Conservation (phyloP, 2,329 filamentous ascomycete genomes). For the Talaromyces pinophilus region DNA sequence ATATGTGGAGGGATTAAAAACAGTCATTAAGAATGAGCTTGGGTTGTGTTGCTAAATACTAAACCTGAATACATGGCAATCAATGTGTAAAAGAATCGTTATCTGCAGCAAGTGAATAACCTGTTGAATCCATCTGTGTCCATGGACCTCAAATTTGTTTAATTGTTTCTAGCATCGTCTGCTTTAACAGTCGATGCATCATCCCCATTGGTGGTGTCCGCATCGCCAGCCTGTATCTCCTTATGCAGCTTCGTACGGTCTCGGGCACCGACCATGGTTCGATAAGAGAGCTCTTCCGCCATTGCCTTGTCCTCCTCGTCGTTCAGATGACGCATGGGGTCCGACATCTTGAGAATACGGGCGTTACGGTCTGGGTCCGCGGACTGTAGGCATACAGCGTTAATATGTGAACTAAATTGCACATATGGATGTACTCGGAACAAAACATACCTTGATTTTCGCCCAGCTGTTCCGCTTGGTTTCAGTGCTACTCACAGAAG, state of each 20-base stretch:
- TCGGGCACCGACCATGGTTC: neutral
- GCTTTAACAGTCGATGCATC: neutral
- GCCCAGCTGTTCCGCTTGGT: slow-evolving; percentile 8
- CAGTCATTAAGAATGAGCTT: neutral
- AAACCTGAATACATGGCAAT: neutral
- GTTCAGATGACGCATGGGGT: neutral
- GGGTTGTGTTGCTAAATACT: neutral
- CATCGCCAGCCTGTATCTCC: neutral
- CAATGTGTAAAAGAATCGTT: neutral
- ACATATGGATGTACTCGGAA: neutral
- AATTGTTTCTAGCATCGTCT: neutral
- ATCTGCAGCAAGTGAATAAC: neutral
- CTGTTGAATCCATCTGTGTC: neutral
- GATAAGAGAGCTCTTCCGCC: neutral
- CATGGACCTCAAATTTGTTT: neutral
- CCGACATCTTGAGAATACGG: slow-evolving; percentile 1
- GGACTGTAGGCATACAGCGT: slow-evolving; percentile 5
- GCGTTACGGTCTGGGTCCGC: slow-evolving; percentile 9
- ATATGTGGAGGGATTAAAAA: too few species aligned
- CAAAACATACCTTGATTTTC: slow-evolving; percentile 18
- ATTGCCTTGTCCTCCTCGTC: neutral
- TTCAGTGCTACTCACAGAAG: neutral
- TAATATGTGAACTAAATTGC: neutral
- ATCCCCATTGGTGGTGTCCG: neutral
- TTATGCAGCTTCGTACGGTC: neutral